phyloP scores from a whole-genome alignment of 495 filamentous ascomycete genomes.

The Hypoxylon cercidicola region DNA sequence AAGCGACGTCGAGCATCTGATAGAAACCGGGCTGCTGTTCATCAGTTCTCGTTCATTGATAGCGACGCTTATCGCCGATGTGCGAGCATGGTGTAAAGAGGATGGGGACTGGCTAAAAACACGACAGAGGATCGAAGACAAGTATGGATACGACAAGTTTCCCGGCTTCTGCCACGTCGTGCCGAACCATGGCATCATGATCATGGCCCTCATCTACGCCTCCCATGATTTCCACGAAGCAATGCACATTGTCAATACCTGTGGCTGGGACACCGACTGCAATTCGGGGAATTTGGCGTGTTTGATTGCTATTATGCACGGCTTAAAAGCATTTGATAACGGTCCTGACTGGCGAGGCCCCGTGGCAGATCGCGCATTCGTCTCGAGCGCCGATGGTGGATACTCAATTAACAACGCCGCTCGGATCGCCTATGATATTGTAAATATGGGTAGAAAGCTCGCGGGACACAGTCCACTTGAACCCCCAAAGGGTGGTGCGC shows the following conservation, averaged over 20 bases:
- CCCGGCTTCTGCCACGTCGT: slow-evolving; percentile 45
- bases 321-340: slow-evolving; percentile 38
- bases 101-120: slow-evolving; percentile 45
- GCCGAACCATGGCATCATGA: slow-evolving; percentile 49
- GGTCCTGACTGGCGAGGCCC: slow-evolving; percentile 46
- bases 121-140: slow-evolving; percentile 42
- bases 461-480: slow-evolving; percentile 17
- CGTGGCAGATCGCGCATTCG: slow-evolving; percentile 41
- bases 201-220: slow-evolving; percentile 45
- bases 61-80: slow-evolving; percentile 26
- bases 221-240: slow-evolving; percentile 44
- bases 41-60: slow-evolving; percentile 38
- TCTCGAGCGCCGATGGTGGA: slow-evolving; percentile 50
- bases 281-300: slow-evolving; percentile 49
- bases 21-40: slow-evolving; percentile 39
- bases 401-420: slow-evolving; percentile 50
- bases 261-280: slow-evolving; percentile 50
- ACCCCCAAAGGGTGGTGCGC: slow-evolving; percentile 44
- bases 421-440: slow-evolving; percentile 42
- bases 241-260: slow-evolving; percentile 49
- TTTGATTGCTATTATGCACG: slow-evolving; percentile 47
- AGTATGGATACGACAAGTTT: slow-evolving; percentile 47
- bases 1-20: slow-evolving; percentile 38
- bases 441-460: slow-evolving; percentile 37
- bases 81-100: slow-evolving; percentile 37